These are phyloP conservation scores for Aspergillus nidulans DNA, from an alignment of 495 filamentous ascomycete genomes.

Conservation along the genomic window DNA sequence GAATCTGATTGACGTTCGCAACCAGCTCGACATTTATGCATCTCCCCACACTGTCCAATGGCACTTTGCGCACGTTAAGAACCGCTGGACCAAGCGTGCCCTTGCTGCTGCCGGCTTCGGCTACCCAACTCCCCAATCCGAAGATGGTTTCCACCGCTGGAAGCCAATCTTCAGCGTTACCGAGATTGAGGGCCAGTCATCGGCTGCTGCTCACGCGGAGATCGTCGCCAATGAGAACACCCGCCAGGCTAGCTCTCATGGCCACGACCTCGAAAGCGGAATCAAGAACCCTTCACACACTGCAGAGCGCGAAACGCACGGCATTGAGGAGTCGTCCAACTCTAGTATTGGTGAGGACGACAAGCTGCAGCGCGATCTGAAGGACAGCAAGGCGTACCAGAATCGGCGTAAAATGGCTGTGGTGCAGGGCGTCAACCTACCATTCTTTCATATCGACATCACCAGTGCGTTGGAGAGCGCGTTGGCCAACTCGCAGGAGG, in stretches of 20 bases:
- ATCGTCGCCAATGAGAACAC: conserved; percentile 51
- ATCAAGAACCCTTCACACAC: conserved; percentile 24
- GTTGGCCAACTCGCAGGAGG: conserved; percentile 58
- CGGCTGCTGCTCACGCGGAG: conserved; percentile 60
- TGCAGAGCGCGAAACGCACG: conserved; percentile 29
- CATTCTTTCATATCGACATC: conserved; percentile 92
- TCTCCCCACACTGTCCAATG: conserved; percentile 84
- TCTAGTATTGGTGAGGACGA: conserved; percentile 28
- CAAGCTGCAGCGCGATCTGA: conserved; percentile 45
- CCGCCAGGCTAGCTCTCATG: conserved; percentile 25
- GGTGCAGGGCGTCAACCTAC: conserved; percentile 80
- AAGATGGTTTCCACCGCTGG: conserved; percentile 64
- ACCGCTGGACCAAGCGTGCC: conserved; percentile 95
- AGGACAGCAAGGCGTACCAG: conserved; percentile 41
- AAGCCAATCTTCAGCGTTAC: conserved; percentile 95
- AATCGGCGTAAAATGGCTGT: conserved; percentile 51
- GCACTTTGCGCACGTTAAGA: conserved; percentile 93
- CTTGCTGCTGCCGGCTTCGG: conserved; percentile 92
- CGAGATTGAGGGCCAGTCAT: conserved; percentile 70
- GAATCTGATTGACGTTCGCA: conserved; percentile 94
- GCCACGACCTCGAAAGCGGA: conserved; percentile 38
- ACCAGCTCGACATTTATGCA: conserved; percentile 89
- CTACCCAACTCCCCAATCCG: conserved; percentile 64
- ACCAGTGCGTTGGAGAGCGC: conserved; percentile 90
- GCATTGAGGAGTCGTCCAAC: conserved; percentile 29